Base-by-base conservation (phyloP, 2,329 filamentous ascomycete species). In the Cladosporium colombiae region DNA sequence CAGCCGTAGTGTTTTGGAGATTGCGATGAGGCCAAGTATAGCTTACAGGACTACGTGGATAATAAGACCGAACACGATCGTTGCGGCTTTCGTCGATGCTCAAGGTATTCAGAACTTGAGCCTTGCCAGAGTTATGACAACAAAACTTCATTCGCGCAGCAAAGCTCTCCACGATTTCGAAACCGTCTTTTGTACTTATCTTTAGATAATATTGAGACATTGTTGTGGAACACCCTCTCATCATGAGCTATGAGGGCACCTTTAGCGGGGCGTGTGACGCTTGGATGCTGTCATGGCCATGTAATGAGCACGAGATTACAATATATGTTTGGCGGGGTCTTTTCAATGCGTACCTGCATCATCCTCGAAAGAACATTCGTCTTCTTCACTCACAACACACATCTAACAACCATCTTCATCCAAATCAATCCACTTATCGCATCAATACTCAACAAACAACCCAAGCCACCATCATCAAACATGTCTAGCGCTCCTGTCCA, bases 221-320 rank as follows among this genome's bases (percentile, higher is more conserved):
- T 44, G 40, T 44, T 44, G 40, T 44, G 40, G 40, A 21, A 21
- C 40, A 44, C 18, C 40, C 10, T 44, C 40, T 44, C 40, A 44
- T 21, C 5, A 44, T 44, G 40, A 44, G 37, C 37, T 44, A 44
- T 7, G 37, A 44, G 40, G 40, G 16, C 72, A 75, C 5, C 73
- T 69, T 29, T 68, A 76, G 11, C 69, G 71, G 25, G 71, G 58
- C 35, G 18, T 61, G 57, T 49, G 44, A 61, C 58, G 53, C 53
- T 37, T n/a, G 27, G 31, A 57, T 57, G 53, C 13, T 33, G 29
- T 57, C 53, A 57, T 57, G 29, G n/a, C 21, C 33, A 57, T 57
- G 53, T 57, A 57, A 57, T 57, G 50, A 44, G 50, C 50, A 53
- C 50, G 25, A 29, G 23, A 53, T 31, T 7, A 53, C 50, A 53